Conservation (phyloP, 176 grass and related monocot genomes). For the Musa schizocarpa region DNA sequence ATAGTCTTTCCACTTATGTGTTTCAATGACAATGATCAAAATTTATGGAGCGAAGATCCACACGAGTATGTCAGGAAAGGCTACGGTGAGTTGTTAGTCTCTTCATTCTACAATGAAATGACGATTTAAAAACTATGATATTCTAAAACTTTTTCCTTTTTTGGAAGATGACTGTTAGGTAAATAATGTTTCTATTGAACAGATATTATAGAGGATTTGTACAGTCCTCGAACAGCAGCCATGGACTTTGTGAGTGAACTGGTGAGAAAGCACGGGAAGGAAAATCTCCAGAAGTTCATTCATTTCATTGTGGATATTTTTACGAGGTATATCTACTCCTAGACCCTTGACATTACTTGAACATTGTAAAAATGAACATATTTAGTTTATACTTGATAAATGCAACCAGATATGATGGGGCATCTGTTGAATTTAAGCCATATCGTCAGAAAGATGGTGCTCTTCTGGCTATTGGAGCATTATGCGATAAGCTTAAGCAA, state of each 20-base stretch:
- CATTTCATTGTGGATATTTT: slow-evolving; percentile 82
- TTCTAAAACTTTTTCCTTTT: not conserved
- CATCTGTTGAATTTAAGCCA: slow-evolving; percentile 44
- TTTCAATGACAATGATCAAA: slow-evolving; percentile 79
- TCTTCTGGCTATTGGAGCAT: slow-evolving; percentile 84
- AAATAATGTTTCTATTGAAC: not conserved
- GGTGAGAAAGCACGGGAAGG: slow-evolving; percentile 76
- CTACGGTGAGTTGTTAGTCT: slow-evolving; percentile 53
- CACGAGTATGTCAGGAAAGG: slow-evolving; percentile 94
- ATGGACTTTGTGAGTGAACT: slow-evolving; percentile 92
- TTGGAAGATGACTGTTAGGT: not conserved
- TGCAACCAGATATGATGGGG: slow-evolving; percentile 44
- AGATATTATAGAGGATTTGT: slow-evolving; percentile 92
- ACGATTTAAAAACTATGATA: not conserved
- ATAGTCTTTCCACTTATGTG: slow-evolving; percentile 95
- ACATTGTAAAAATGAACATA: not conserved
- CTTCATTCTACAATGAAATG: not conserved
- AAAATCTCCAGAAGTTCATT: slow-evolving; percentile 76
- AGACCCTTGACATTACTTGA: not conserved
- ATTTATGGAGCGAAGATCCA: slow-evolving; percentile 81
- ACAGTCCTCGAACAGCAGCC: slow-evolving; percentile 77
- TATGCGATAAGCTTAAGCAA: slow-evolving; percentile 87
- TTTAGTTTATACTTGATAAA: not conserved
- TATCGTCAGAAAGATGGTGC: slow-evolving; percentile 91
- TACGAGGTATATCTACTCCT: slow-evolving; percentile 30